A percentile compares a stretch with the other conserved stretches of the same genome.
These are phyloP conservation scores for Verticillium dahliae DNA, from an alignment of 2,329 filamentous ascomycete species.

Conservation along the genomic window DNA sequence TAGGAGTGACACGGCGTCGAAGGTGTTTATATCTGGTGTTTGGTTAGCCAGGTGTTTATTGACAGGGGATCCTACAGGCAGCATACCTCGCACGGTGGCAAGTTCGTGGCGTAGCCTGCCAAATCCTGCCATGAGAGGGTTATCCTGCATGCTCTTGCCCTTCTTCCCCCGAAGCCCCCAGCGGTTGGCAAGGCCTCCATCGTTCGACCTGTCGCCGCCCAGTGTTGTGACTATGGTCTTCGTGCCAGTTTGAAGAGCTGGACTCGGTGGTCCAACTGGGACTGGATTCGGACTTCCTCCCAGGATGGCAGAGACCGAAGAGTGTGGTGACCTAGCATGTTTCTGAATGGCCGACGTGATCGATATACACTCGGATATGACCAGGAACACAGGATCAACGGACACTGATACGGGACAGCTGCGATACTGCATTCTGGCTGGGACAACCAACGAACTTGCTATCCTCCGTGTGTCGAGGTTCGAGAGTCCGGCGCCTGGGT, in stretches of 20 bases:
- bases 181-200: constrained; percentile 64
- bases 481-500: constrained; percentile 2
- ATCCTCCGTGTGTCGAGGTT: constrained; percentile 14
- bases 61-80: background rate
- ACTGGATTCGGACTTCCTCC: constrained; percentile 63
- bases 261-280: constrained; percentile 42
- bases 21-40: constrained; percentile 67
- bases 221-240: constrained; percentile 29
- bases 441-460: constrained; percentile 13
- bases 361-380: constrained; percentile 97
- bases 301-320: constrained; percentile 90
- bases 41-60: constrained; percentile 15
- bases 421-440: constrained; percentile 49
- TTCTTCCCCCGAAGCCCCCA: constrained; percentile 95
- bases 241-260: constrained; percentile 31
- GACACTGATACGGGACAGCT: constrained; percentile 67
- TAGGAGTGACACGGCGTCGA: constrained; percentile 83
- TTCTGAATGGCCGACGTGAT: constrained; percentile 98
- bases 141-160: constrained; percentile 95
- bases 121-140: constrained; percentile 92
- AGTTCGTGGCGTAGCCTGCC: constrained; percentile 83
- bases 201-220: constrained; percentile 36
- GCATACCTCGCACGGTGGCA: constrained; percentile 72
- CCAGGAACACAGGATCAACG: constrained; percentile 83
- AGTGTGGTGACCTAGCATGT: constrained; percentile 91